Conservation (phyloP, 306 rosid species). For the Parietaria judaica region DNA sequence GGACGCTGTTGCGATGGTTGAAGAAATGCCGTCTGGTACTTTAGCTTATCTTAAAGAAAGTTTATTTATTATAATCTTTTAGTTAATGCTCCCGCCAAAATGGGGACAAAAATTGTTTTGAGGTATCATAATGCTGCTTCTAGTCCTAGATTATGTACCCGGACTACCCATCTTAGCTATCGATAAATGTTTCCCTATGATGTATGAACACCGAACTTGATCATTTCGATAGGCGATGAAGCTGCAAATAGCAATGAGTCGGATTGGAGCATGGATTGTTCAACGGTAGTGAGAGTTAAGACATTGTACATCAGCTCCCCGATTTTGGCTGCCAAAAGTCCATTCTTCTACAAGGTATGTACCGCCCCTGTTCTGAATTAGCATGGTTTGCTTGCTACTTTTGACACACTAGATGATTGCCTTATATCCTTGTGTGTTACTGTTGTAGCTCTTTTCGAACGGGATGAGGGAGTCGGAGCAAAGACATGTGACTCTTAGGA, state of each 20-base stretch:
- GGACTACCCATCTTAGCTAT: neutral
- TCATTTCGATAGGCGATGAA: slow-evolving; percentile 57
- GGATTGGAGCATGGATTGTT: slow-evolving; percentile 68
- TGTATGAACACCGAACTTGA: neutral
- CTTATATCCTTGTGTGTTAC: slow-evolving; percentile 9
- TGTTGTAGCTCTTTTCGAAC: slow-evolving; percentile 73
- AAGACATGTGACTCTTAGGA: slow-evolving; percentile 74
- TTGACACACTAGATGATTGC: slow-evolving; percentile 7
- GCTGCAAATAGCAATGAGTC: slow-evolving; percentile 66
- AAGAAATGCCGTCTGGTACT: slow-evolving; percentile 73
- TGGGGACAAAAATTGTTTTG: neutral
- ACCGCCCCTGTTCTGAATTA: neutral
- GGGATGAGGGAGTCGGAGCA: slow-evolving; percentile 98
- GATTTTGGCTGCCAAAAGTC: slow-evolving; percentile 97
- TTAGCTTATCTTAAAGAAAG: slow-evolving; percentile 2
- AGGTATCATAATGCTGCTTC: neutral
- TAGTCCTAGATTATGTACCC: too few species aligned
- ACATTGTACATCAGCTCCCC: slow-evolving; percentile 92
- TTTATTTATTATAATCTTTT: neutral
- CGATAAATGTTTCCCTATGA: neutral
- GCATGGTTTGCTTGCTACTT: neutral
- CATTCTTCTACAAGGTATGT: slow-evolving; percentile 83
- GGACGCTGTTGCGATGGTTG: slow-evolving; percentile 74
- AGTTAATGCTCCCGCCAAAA: neutral
- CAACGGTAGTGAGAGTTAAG: slow-evolving; percentile 66